Base-by-base conservation (phyloP, 202 grass and related monocot genomes). In the Sporobolus alterniflorus region DNA sequence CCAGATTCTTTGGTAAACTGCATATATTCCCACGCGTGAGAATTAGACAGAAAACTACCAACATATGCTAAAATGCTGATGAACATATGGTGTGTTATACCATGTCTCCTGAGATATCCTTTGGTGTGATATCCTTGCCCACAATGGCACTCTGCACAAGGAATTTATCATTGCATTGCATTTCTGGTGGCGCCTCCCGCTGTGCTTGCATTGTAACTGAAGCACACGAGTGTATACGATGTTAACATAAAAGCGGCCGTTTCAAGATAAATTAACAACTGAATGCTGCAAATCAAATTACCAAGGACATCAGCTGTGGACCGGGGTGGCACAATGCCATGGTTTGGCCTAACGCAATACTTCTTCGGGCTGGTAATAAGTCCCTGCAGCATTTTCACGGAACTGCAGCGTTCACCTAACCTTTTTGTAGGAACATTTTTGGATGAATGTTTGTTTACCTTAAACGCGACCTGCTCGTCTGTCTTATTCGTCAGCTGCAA, bases 131-230 rank as follows among this genome's bases (percentile, higher is more conserved):
- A 6, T 75, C 87, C 76, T 79, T 61, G 41, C 79, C 77, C 63
- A 91, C 89, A 48, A 92, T 64, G 75, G 86, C 92, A 68, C 87
- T 93, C 87, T 98, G 90, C 51, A 98, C 85, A 73, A 98, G 96
- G 84, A 98, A 95, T 48, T 95, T 98, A 52, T 98, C 96, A 72
- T 83, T 95, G 89, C 92, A 98, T 54, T 98, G 92, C 92, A 98
- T 93, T 55, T 95, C 91, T 0, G 82, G 76, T 10, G 96, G 96
- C 16, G 77, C 76, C 52, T 98, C 92, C 64, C 79, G 49, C 71
- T 93, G 96, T 11, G 96, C 87, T 90, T 95, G 92, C 96, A 95
- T 98, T 40, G 93, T 98, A 77, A 98, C 96, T 98, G 75, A 62
- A 91, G 12, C 34, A 54, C 43, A 75, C 0, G 54, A 64, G 42